Percentiles rank a stretch among this genome's conserved stretches.
phyloP scores from a whole-genome alignment of 2,329 filamentous ascomycete species.

The Aspergillus calidoustus region DNA sequence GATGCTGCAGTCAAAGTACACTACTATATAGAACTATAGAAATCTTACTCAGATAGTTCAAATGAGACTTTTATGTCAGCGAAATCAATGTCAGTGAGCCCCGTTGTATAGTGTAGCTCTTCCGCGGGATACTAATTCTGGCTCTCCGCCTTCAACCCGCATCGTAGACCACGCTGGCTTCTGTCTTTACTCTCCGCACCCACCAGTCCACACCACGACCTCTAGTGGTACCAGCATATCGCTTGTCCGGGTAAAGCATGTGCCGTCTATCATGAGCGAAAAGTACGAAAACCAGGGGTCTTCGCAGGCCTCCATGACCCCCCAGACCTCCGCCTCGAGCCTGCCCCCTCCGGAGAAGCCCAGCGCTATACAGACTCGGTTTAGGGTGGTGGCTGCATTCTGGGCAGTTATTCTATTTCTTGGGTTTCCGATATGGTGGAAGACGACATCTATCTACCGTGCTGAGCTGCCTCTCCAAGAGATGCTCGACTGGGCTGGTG shows the following conservation, averaged over 20 bases:
- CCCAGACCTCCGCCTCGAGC: constrained; percentile 36
- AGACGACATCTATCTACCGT: constrained; percentile 89
- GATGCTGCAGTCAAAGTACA: not conserved
- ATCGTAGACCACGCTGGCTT: constrained; percentile 23
- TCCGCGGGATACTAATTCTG: constrained; percentile 1
- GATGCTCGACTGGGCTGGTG: constrained; percentile 92
- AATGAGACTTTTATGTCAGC: not conserved
- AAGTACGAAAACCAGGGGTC: constrained; percentile 39
- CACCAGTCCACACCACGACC: constrained; percentile 5
- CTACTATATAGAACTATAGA: not conserved
- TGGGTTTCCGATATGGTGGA: constrained; percentile 94
- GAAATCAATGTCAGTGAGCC: not conserved
- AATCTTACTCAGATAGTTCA: not conserved
- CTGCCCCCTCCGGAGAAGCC: constrained; percentile 77
- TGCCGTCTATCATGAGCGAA: constrained; percentile 36
- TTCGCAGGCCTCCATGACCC: constrained; percentile 30
- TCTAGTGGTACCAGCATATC: not conserved
- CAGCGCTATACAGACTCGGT: constrained; percentile 70
- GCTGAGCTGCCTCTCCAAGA: constrained; percentile 79
- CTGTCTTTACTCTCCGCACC: not conserved
- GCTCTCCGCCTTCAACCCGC: constrained; percentile 22
- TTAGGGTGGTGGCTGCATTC: constrained; percentile 80
- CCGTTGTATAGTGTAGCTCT: not conserved
- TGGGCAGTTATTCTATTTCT: constrained; percentile 84
- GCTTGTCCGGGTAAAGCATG: constrained; percentile 34